Base-by-base conservation (phyloP, 306 rosid genomes). In the Heteromeles arbutifolia region DNA sequence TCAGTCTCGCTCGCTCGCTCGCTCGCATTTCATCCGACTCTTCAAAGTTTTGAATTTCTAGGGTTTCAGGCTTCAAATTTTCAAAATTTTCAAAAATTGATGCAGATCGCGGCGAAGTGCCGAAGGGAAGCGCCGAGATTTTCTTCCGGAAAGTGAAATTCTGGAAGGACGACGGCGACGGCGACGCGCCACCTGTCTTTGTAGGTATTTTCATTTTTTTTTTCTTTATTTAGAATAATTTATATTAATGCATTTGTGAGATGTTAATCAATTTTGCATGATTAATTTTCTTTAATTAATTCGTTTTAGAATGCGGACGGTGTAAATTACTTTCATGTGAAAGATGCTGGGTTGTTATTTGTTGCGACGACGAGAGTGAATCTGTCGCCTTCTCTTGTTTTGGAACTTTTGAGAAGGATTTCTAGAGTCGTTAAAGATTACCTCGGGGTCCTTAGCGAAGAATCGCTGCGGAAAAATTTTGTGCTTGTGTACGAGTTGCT, bases 151-250 rank as follows among this genome's bases (percentile, higher is more conserved):
- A 89, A 83, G 97, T 90, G 18, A 95, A 92, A 75, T 92, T 95
- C 82, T 92, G 97, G 97, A 92, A 85, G 71, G 97, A 92, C 25
- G 93, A 90, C 12, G 86, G 85, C 56, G 97, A 95, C 76, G 92
- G 96, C 44, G 99, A 95, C 73, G 96, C 99, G 32, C 93, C 97
- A 29, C 99, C 97, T 85, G 88, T 90, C 65, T 95, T 95, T 92
- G 97, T 95, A 84, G 88, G 97, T 92, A 85, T 85, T 85, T 76
- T 82, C 61, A 72, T 41, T 69, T 34, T 34, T 1, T 19, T 1
- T 11, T 72, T 32, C 10, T 32, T 22, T 13, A 11, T 32, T 34
- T 8, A 14, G 54, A 61, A 61, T 67, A 44, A 41, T 77, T 63
- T 48, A 22, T 34, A 64, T 32, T 39, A 19, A n/a, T 34, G n/a